A percentile compares a stretch with the other conserved stretches of the same genome.
These are phyloP conservation scores for Rubia balearica DNA, from an alignment of 305 asterid species.

Conservation along the genomic window DNA sequence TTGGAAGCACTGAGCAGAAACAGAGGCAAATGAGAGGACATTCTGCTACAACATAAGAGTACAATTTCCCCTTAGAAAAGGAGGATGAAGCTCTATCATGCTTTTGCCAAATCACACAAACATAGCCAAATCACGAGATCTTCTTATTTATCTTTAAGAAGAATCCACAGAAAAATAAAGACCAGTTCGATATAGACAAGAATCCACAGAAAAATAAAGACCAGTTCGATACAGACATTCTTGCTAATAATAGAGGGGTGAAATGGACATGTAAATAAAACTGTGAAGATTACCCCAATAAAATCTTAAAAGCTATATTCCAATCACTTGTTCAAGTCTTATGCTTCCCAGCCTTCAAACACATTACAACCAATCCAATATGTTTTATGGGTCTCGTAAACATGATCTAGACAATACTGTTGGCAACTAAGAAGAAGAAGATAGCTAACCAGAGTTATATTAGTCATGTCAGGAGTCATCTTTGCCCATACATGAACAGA, in stretches of 20 bases:
- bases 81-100: neutral
- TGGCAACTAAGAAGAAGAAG: neutral
- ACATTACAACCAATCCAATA: neutral
- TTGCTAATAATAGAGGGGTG: neutral
- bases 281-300: neutral
- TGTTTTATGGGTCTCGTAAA: conserved; percentile 1
- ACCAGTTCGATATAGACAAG: no score
- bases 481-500: conserved; percentile 95
- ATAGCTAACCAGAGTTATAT: conserved; percentile 54
- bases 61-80: neutral
- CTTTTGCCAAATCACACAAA: neutral
- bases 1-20: neutral
- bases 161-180: neutral
- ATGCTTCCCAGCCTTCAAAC: neutral
- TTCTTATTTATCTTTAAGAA: neutral
- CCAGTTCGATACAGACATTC: neutral
- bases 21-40: neutral
- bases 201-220: no score
- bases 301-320: neutral
- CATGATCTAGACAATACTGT: conserved; percentile 1
- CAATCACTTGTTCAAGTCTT: neutral
- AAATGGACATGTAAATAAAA: neutral
- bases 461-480: conserved; percentile 97
- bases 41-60: neutral
- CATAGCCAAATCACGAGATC: neutral